Base-by-base conservation (phyloP, 2,329 filamentous ascomycete genomes). In the Colletotrichum cereale region DNA sequence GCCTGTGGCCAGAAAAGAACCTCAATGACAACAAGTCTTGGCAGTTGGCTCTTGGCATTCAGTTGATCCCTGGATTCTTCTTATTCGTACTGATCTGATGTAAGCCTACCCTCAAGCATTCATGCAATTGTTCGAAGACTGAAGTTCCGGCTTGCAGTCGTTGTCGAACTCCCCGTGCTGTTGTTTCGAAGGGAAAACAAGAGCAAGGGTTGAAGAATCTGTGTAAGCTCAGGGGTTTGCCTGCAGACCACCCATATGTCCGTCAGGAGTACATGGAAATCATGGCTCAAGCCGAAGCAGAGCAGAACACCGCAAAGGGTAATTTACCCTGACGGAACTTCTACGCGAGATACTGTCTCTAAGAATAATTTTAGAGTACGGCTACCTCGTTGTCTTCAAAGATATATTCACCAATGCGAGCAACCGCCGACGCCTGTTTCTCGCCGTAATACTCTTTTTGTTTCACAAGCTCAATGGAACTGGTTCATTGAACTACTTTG, bases 391-490 rank as follows among this genome's bases (percentile, higher is more conserved):
- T 34, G 79, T 83, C 12, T 66, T 80, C 31, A 80, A 80, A 55
- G 78, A 80, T 29, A 79, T 80, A 11, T 74, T 75, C 52, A 76
- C 74, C 8, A 75, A 78, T 29, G 73, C 66, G 18, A 79, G 75
- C 64, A 82, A 81, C 53, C 74, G 78, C 2, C 78, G 78, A 16
- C 79, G 80, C 1, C 79, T 81, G 58, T 78, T 81, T 65, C 75
- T 81, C 11, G 77, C 80, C 2, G 74, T 79, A 3, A 80, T 79
- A 75, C 72, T 82, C 14, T 82, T 82, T 65, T 52, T 84, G 1
- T 83, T 83, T 67, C 82, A 84, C 73, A 83, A 84, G 44, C 79
- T 83, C 31, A 84, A 81, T 2, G 82, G 82, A 0, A 83, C 80
- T 1, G 80, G 83, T 72, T 77, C 77, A 7, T 62, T 84, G 24